phyloP scores from a whole-genome alignment of 2,329 filamentous ascomycete genomes.

The Stagonosporopsis rhizophila region DNA sequence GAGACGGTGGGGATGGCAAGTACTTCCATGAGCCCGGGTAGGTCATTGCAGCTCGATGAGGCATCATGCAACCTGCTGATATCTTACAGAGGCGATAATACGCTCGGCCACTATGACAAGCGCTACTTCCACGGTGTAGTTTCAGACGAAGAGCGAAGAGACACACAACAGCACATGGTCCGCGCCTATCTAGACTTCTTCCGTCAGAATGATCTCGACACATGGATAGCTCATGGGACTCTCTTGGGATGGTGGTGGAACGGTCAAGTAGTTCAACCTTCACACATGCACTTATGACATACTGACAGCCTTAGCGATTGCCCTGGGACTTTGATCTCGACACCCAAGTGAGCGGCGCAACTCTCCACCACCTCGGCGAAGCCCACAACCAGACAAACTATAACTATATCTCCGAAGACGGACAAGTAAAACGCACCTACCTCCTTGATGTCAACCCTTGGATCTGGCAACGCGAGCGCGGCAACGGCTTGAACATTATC shows the following conservation, averaged over 20 bases:
- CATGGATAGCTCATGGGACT: conserved; percentile 87
- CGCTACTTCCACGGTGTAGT: conserved; percentile 73
- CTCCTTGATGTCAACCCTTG: conserved; percentile 80
- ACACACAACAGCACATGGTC: conserved; percentile 72
- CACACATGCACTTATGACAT: background rate
- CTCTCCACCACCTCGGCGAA: conserved; percentile 69
- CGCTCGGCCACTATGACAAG: conserved; percentile 75
- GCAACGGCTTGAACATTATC: conserved; percentile 78
- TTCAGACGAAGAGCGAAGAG: conserved; percentile 69
- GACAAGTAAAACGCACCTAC: conserved; percentile 61
- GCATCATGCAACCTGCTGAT: conserved; percentile 19
- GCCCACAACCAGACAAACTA: conserved; percentile 73
- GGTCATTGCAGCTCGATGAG: conserved; percentile 13
- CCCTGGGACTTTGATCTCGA: conserved; percentile 88
- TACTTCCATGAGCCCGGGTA: conserved; percentile 52
- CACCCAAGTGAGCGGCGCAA: conserved; percentile 74
- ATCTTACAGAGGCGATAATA: conserved; percentile 52
- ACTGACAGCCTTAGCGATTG: conserved; percentile 62
- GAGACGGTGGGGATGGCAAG: conserved; percentile 35
- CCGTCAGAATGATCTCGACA: conserved; percentile 70
- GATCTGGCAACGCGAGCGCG: conserved; percentile 65
- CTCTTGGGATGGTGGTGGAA: conserved; percentile 93
- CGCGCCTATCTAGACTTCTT: conserved; percentile 76
- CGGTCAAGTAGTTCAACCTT: conserved; percentile 55
- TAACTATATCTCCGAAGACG: conserved; percentile 48